Evolutionary conservation across 768 basidiomycete species (phyloP).

Genomic region (Termitomyces sp.): DNA sequence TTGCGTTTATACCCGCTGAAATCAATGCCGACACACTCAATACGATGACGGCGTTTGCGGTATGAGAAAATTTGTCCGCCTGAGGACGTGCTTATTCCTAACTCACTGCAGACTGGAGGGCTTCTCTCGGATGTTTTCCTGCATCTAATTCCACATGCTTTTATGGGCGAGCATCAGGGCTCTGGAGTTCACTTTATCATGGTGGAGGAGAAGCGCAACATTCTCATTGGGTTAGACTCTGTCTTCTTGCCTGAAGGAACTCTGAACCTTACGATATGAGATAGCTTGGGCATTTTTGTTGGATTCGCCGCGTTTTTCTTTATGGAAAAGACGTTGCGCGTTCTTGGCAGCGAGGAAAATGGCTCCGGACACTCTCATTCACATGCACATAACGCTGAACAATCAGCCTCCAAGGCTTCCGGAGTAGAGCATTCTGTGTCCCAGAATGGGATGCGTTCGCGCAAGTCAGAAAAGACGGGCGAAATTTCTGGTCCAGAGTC

Average conservation of each 20-base stretch:
- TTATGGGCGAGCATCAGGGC: slow-evolving; percentile 83
- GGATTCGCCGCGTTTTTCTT: slow-evolving; percentile 91
- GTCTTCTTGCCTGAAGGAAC: background rate
- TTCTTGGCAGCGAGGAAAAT: slow-evolving; percentile 59
- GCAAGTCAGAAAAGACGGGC: slow-evolving; percentile 30
- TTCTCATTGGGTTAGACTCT: slow-evolving; percentile 68
- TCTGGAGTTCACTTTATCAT: slow-evolving; percentile 70
- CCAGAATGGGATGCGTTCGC: slow-evolving; percentile 44
- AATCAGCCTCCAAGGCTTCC: slow-evolving; percentile 34
- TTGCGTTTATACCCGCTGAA: slow-evolving; percentile 88
- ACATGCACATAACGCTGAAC: slow-evolving; percentile 45
- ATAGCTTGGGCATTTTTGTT: slow-evolving; percentile 72
- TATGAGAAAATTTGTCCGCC: slow-evolving; percentile 28
- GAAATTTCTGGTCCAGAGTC: slow-evolving; percentile 15
- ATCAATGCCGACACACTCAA: slow-evolving; percentile 83
- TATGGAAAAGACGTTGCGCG: slow-evolving; percentile 88
- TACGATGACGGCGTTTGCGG: slow-evolving; percentile 92
- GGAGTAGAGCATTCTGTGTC: slow-evolving; percentile 35
- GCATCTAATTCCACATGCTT: slow-evolving; percentile 87
- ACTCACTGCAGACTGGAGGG: slow-evolving; percentile 63
- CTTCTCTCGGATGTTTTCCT: slow-evolving; percentile 91
- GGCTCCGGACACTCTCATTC: slow-evolving; percentile 55
- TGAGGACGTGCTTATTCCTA: slow-evolving; percentile 5
- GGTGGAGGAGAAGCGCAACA: slow-evolving; percentile 89
- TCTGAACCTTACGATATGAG: background rate